Evolutionary conservation across 106 monocot species (phyloP), one percentile per base, ranked within the genome.

Genomic region (Alisma plantagoaquatica): DNA sequence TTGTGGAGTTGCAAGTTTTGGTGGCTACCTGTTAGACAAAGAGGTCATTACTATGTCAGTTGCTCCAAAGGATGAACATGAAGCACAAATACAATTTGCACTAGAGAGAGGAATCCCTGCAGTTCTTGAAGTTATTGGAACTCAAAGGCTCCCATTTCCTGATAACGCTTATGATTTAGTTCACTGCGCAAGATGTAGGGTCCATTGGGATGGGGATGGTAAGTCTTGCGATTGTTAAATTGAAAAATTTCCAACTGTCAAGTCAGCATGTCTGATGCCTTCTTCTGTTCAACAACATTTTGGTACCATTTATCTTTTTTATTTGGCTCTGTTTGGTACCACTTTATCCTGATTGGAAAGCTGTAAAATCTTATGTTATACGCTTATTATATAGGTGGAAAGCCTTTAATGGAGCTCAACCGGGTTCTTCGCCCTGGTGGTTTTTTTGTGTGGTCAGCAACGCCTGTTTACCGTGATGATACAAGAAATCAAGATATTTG

Each of bases 1-100:
- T 46, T 96, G 94, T 74, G 94, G 94, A 49, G 92, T 92, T 73
- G 86, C 92, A 49, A 92, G 92, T 65, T 87, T 92, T 79, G 92
- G 92, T 73, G 86, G 81, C 16, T 71, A 76, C 53, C 57, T 92
- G 59, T 43, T 87, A 10, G 76, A 86, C 51, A 82, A 48, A 53
- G 62, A 72, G 69, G 86, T 87, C 25, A 62, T 92, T 27, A 75
- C 82, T 15, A 75, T 92, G 82, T 92, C 92, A 53, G 33, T 92
- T 69, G 92, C 92, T 51, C 92, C 92, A 10, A 92, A 82, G 57
- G 92, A 92, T 63, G 82, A 76, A 58, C 92, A 92, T 67, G 82
- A 92, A 66, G 86, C 92, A 59, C 92, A 92, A 66, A 86, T 92
- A 78, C 86, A 86, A 43, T 82, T 92, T 75, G 91, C 86, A 30